Evolutionary conservation across 352 stramenopile genomes (phyloP), one percentile per base, ranked within the genome.

Genomic region (Globisporangium camurandrum): DNA sequence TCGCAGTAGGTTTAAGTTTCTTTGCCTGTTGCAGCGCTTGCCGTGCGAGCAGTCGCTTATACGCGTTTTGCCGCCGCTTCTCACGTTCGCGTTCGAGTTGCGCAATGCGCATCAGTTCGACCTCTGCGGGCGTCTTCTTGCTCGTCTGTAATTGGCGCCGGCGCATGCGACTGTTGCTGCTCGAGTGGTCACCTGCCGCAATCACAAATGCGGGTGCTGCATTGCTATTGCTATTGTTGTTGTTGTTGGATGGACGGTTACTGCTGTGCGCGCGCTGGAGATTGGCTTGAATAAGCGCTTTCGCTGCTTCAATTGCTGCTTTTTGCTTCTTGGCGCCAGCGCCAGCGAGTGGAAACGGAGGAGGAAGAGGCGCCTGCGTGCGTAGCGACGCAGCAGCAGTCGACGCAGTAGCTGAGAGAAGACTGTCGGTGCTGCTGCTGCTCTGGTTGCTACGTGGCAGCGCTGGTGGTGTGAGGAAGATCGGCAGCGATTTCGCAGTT

Each of bases 161-260:
- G 41, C 64, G 60, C 26, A 67, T 68, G 23, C 52, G 56, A 16
- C 52, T 62, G 20, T 56, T 61, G 40, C 52, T 69, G 24, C 50
- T 45, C 22, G 58, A 69, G 17, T 56, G 52, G 4, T 70, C 60
- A 14, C 61, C 66, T 19, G 59, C 58, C 6, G 62, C 57, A 43
- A 87, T 78, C 42, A 86, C 59, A 49, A 86, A 87, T 19, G 55
- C 39, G n/a, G n/a, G n/a, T n/a, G n/a, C n/a, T n/a, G n/a, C n/a
- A n/a, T n/a, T n/a, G n/a, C n/a, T n/a, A n/a, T n/a, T n/a, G n/a
- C n/a, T n/a, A n/a, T n/a, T 1, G 57, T 62, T 2, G 48, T 26
- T 14, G 48, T 46, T 33, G 30, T 30, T 12, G 1, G 22, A 19
- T 7, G 49, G 40, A 36, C 50, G 41, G 46, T 49, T n/a, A 22